phyloP scores from a whole-genome alignment of 352 stramenopile genomes.

The Globisporangium paddicum region DNA sequence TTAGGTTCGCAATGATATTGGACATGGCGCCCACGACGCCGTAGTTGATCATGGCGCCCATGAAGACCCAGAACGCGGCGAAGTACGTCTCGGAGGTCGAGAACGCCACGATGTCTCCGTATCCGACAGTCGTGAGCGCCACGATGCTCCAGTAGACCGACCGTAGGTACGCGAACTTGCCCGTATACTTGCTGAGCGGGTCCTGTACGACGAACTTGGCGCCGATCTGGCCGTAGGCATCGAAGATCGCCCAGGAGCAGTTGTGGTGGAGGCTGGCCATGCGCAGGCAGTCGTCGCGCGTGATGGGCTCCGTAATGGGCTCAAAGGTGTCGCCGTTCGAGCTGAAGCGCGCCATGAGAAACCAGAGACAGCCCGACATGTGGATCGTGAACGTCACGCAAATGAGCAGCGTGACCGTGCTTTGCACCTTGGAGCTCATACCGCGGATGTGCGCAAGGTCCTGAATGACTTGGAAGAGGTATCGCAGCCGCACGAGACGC shows the following conservation, averaged over 20 bases:
- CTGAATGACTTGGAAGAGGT: conserved; percentile 45
- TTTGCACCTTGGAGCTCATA: conserved; percentile 59
- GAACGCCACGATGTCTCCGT: conserved; percentile 73
- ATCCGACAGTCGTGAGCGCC: conserved; percentile 68
- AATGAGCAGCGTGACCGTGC: conserved; percentile 51
- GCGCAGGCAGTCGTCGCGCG: conserved; percentile 37
- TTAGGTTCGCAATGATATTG: conserved; percentile 71
- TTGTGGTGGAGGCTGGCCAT: conserved; percentile 45
- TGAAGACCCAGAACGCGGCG: conserved; percentile 57
- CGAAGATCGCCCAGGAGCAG: conserved; percentile 71
- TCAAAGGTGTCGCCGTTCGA: conserved; percentile 27
- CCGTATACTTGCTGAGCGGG: conserved; percentile 31
- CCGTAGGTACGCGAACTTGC: conserved; percentile 58
- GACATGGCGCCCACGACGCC: conserved; percentile 74
- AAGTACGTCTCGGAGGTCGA: conserved; percentile 68
- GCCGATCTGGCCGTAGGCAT: conserved; percentile 61
- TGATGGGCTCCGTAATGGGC: conserved; percentile 20
- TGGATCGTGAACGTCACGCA: conserved; percentile 62
- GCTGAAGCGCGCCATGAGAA: conserved; percentile 63
- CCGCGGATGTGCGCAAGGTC: conserved; percentile 47
- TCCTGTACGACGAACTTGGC: conserved; percentile 34
- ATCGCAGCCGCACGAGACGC: conserved; percentile 43
- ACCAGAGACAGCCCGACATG: conserved; percentile 65
- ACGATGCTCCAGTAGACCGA: conserved; percentile 78
- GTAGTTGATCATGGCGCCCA: conserved; percentile 75